Evolutionary conservation across 352 stramenopile genomes (phyloP).

Genomic region (Albugo laibachii): DNA sequence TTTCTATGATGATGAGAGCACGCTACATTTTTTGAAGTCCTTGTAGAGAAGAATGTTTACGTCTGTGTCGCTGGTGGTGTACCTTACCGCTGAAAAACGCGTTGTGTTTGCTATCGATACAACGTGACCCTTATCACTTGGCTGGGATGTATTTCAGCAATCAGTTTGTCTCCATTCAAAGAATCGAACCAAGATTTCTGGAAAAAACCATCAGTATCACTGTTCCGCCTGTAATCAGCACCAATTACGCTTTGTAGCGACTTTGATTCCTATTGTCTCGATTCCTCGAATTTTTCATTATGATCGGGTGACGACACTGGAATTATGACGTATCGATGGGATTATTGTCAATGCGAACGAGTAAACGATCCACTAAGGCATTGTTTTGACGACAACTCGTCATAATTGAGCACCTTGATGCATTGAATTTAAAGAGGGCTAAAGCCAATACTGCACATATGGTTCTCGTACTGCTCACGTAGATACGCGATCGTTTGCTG

Average conservation of each 20-base stretch:
- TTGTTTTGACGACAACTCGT: too few relatives aligned
- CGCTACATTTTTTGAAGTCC: constrained; percentile 17
- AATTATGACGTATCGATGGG: not conserved
- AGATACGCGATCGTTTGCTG: too few relatives aligned
- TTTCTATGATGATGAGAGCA: constrained; percentile 36
- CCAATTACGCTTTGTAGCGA: not conserved
- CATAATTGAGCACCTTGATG: too few relatives aligned
- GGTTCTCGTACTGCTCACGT: too few relatives aligned
- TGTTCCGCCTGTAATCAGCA: not conserved
- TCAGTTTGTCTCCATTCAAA: constrained; percentile 18
- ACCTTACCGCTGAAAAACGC: constrained; percentile 24
- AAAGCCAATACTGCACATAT: too few relatives aligned
- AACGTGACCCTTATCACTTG: constrained; percentile 25
- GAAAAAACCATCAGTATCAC: not conserved
- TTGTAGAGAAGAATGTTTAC: constrained; percentile 4
- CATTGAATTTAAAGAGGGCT: too few relatives aligned
- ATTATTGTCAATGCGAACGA: not conserved
- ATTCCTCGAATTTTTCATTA: not conserved
- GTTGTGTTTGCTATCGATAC: constrained; percentile 31
- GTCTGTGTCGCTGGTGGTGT: constrained; percentile 11
- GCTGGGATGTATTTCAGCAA: constrained; percentile 27
- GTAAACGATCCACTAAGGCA: too few relatives aligned
- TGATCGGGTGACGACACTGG: not conserved
- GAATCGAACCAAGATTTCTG: constrained; percentile 2
- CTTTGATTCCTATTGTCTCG: not conserved